Conservation (phyloP, 768 basidiomycete species). For the Trametes cubensis region DNA sequence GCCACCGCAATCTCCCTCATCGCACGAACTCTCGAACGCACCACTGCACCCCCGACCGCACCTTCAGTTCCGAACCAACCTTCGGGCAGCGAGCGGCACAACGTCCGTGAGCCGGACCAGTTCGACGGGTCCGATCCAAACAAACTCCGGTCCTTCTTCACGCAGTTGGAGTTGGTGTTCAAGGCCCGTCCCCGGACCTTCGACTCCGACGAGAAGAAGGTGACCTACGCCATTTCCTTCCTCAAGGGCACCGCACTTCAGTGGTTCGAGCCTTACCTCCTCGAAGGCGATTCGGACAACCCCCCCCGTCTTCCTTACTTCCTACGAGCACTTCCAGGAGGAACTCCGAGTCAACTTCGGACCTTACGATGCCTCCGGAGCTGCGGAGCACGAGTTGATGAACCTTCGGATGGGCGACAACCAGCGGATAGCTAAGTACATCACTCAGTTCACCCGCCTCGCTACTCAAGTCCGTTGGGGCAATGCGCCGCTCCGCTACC, state of each 20-base stretch:
- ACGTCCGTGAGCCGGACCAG: too few relatives aligned
- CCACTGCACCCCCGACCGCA: too few relatives aligned
- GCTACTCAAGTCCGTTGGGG: constrained; percentile 3
- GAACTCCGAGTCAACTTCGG: constrained; percentile 6
- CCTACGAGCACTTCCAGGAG: constrained; percentile 6
- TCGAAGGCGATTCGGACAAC: not conserved
- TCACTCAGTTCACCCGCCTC: constrained; percentile 13
- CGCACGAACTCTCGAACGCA: too few relatives aligned
- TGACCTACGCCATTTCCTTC: constrained; percentile 9
- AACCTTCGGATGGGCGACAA: constrained; percentile 1
- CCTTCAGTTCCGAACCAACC: not conserved
- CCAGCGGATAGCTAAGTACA: constrained; percentile 9
- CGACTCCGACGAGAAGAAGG: constrained; percentile 8
- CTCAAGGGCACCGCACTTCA: constrained; percentile 12
- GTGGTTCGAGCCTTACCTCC: constrained; percentile 16
- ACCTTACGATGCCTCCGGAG: not conserved
- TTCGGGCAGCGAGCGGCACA: too few relatives aligned
- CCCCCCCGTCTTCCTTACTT: not conserved
- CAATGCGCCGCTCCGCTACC: not conserved
- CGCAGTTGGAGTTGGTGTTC: not conserved
- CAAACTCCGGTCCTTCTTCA: not conserved
- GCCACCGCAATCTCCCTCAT: too few relatives aligned
- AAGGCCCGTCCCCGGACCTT: constrained; percentile 1
- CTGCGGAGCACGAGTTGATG: constrained; percentile 1
- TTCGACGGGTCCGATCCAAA: too few relatives aligned